Base-by-base conservation (phyloP, 1,284 basidiomycete genomes). In the Afroboletus lepidellus region DNA sequence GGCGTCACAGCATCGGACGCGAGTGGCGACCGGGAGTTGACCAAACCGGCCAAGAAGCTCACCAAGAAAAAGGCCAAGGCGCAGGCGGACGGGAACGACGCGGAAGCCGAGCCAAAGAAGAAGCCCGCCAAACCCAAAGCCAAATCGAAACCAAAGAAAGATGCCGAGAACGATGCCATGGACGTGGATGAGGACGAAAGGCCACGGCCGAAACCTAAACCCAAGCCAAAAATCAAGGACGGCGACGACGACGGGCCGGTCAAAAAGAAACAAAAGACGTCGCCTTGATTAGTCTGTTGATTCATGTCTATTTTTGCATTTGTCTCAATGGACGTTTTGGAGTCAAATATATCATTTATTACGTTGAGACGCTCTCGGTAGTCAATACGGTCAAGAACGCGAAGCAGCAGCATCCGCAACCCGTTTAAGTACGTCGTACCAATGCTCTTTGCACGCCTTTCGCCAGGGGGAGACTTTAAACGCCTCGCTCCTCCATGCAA, bases 1-100 rank as follows among this genome's bases (percentile, higher is more conserved):
- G 70, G 70, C 0, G 74, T 82, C 42, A 92, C 90, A 41, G 89
- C 90, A 33, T 92, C 90, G 3, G 92, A 93, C 65, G 82, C 87
- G 41, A 87, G 85, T 54, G 84, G 87, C 41, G 82, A 90, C 63
- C 78, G 78, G 45, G 83, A 85, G 47, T 67, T 89, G 57, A 72
- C 79, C 42, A 78, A 78, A 62, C 70, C 67, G 9, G 70, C 71
- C 13, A 80, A 77, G 58, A 72, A 74, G 41, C 65, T 60, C 12
- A 72, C 67, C 9, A 73, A 69, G 54, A 64, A 69, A 41, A 73
- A 72, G 53, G 8, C 55, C 38, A 72, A 78, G 61, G 64, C 64
- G 36, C 65, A 69, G 57, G 62, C 66, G 48, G 70, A 69, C 38
- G 65, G 65, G 55, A 60, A 62, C 51, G 60, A 73, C 23, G 71